Evolutionary conservation across 129 eudicot species (phyloP), one percentile per base, ranked within the genome.

Genomic region (Saposhnikovia divaricata): DNA sequence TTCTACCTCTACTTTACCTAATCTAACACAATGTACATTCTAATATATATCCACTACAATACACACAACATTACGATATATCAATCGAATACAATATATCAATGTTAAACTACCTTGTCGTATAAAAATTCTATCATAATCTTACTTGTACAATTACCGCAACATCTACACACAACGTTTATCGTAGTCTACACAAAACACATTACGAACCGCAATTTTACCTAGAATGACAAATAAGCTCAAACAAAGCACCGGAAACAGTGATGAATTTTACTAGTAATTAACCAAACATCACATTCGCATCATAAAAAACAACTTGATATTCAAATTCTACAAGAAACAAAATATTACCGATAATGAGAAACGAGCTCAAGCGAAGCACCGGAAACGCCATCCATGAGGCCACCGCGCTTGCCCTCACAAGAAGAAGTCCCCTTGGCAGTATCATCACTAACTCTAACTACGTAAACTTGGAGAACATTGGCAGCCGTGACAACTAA

Each of bases 161-260:
- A 55, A 15, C 63, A 6, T 55, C 0, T 1, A 55, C 63, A 55
- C 63, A 55, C 63, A 55, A 55, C 2, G 3, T 21, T 6, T 10
- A 19, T 55, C 1, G 7, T 27, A 55, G 19, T 53, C 18, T 53
- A 53, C 2, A 53, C 0, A 53, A 5, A 55, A 6, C 21, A 19
- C 28, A 21, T 5, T 7, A 7, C 66, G 1, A 4, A 53, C 6
- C 63, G 21, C 0, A 80, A 53, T 10, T 6, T 18, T 4, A 92
- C 97, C 96, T 86, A 79, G 87, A 94, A 81, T 87, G 87, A 79
- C 97, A 92, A 78, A 90, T 92, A 15, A 95, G 94, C 77, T 94
- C 98, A 25, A 92, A 84, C 2, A 88, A 86, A 69, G 92, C 94
- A 38, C 93, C 91, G 2, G 87, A 86, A 0, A 90, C 68, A 16